Conservation (phyloP, 2,329 filamentous ascomycete genomes). For the Neonectria sp. region DNA sequence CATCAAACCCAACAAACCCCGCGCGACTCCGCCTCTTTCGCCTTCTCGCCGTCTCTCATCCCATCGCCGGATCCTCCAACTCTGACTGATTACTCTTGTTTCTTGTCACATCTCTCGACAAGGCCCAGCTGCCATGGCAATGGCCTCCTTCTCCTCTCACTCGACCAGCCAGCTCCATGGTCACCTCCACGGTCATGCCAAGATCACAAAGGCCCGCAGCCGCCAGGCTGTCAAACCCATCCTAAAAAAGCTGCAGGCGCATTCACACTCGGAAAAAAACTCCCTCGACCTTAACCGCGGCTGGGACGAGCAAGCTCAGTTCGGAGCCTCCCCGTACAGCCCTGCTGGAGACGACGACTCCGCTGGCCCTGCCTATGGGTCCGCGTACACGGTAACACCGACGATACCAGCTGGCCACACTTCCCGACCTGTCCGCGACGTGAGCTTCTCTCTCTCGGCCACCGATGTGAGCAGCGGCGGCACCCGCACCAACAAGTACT, state of each 20-base stretch:
- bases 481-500: constrained; percentile 58
- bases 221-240: constrained; percentile 73
- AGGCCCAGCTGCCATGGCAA: constrained; percentile 36
- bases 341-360: constrained; percentile 46
- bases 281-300: constrained; percentile 74
- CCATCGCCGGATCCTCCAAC: constrained; percentile 1
- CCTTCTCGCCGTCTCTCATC: neutral
- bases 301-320: constrained; percentile 68
- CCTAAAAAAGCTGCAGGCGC: constrained; percentile 68
- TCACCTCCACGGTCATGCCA: constrained; percentile 43
- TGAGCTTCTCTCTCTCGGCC: constrained; percentile 62
- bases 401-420: constrained; percentile 36
- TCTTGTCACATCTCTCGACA: neutral
- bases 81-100: neutral
- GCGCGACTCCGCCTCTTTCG: constrained; percentile 26
- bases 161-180: constrained; percentile 43
- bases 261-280: constrained; percentile 72
- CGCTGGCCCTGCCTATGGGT: constrained; percentile 35
- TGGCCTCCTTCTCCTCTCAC: constrained; percentile 46
- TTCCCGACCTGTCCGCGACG: constrained; percentile 54
- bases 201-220: constrained; percentile 61
- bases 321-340: constrained; percentile 49
- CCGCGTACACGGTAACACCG: constrained; percentile 38
- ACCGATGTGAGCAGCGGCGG: constrained; percentile 51
- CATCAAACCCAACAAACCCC: constrained; percentile 34